These are phyloP conservation scores for Phytophthora sansomeana DNA, from an alignment of 352 stramenopile species.

Conservation along the genomic window DNA sequence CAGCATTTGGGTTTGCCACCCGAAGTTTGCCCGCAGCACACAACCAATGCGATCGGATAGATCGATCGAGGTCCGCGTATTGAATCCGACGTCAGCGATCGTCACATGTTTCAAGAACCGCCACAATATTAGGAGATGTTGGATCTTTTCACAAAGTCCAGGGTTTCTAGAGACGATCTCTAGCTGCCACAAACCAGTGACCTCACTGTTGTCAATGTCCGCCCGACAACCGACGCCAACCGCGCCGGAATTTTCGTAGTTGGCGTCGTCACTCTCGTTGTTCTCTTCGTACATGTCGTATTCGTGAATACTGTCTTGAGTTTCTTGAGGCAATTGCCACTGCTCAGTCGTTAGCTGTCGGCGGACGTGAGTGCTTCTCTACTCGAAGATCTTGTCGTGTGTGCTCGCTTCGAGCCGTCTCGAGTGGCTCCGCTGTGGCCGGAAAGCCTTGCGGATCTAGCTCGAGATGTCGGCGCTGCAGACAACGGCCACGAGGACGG, in stretches of 20 bases:
- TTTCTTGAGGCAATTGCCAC: no score
- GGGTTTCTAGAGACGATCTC: not conserved
- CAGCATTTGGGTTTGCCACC: no score
- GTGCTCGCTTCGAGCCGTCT: slow-evolving; percentile 36
- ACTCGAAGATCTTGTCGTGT: slow-evolving; percentile 28
- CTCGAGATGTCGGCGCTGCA: not conserved
- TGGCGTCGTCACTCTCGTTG: not conserved
- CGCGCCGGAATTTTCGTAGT: no score
- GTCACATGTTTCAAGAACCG: slow-evolving; percentile 15
- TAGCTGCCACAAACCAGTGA: slow-evolving; percentile 9
- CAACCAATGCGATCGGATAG: slow-evolving; percentile 18
- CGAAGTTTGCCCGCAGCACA: not conserved
- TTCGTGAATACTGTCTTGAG: no score
- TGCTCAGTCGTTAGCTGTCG: no score
- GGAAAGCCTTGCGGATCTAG: slow-evolving; percentile 2
- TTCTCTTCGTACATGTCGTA: no score
- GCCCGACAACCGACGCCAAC: no score
- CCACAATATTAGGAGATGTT: slow-evolving; percentile 28
- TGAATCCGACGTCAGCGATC: not conserved
- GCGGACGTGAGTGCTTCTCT: not conserved
- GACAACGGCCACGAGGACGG: slow-evolving; percentile 1
- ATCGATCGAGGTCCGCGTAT: not conserved
- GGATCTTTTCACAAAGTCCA: slow-evolving; percentile 17
- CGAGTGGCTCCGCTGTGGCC: slow-evolving; percentile 11
- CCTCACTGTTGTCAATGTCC: not conserved